Conservation (phyloP, 2,329 filamentous ascomycete species). For the Amylocarpus encephaloides region DNA sequence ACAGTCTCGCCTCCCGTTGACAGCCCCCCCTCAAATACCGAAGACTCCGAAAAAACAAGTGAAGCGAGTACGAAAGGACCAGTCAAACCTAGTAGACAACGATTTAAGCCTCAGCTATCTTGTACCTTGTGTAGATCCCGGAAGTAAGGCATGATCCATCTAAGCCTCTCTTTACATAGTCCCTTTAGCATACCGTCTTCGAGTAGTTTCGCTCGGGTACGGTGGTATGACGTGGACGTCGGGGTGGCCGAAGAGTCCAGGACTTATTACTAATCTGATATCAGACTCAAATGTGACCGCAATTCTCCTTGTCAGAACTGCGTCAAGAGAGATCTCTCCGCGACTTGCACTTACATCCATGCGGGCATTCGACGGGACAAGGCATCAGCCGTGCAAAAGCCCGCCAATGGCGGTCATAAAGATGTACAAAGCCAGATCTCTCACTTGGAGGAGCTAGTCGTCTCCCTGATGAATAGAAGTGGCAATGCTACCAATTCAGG, state of each 20-base stretch:
- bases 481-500: background rate
- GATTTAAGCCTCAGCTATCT: conserved; percentile 25
- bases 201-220: no score
- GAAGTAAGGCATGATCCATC: conserved; percentile 16
- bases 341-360: conserved; percentile 45
- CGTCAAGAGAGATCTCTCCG: conserved; percentile 41
- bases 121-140: conserved; percentile 25
- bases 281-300: conserved; percentile 45
- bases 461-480: conserved; percentile 40
- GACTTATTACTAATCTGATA: background rate
- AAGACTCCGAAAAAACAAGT: background rate
- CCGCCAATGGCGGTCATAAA: conserved; percentile 25
- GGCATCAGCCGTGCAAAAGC: conserved; percentile 11
- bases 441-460: conserved; percentile 50
- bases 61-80: background rate
- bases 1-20: background rate
- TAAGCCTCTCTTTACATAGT: background rate
- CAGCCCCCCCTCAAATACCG: background rate
- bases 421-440: conserved; percentile 48
- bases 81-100: conserved; percentile 7
- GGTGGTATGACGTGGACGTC: background rate
- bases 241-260: background rate
- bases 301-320: conserved; percentile 46
- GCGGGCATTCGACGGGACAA: conserved; percentile 31
- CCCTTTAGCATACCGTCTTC: no score